A percentile compares a stretch with the other conserved stretches of the same genome.
Conservation (phyloP, 1,139 yeast genomes). For the Candida labiduridarum region DNA sequence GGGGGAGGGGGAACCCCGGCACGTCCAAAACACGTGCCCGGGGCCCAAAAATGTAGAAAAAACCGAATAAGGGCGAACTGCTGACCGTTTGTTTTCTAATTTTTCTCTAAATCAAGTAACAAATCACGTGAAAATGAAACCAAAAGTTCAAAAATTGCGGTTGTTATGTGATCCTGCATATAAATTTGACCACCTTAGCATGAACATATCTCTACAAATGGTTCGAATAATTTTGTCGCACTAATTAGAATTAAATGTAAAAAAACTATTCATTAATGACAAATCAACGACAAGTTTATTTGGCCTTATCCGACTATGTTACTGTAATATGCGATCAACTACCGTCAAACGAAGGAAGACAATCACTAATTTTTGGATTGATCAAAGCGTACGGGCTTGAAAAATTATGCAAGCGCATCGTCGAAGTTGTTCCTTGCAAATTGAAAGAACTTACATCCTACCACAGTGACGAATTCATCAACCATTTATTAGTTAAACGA, state of each 20-base stretch:
- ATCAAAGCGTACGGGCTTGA: constrained; percentile 45
- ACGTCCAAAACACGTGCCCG: too few relatives aligned
- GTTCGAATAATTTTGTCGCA: too few relatives aligned
- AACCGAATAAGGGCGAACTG: too few relatives aligned
- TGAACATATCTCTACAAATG: too few relatives aligned
- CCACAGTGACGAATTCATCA: constrained; percentile 42
- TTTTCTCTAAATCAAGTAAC: too few relatives aligned
- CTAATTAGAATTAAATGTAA: not conserved
- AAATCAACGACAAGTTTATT: constrained; percentile 22
- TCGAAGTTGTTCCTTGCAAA: constrained; percentile 27
- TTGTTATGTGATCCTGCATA: too few relatives aligned
- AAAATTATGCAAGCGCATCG: constrained; percentile 21
- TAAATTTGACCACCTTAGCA: too few relatives aligned
- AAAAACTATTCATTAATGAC: not conserved
- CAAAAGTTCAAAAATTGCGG: too few relatives aligned
- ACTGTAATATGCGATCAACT: constrained; percentile 41
- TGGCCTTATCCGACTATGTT: constrained; percentile 22
- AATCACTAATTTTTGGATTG: constrained; percentile 46
- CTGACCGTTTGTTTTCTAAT: too few relatives aligned
- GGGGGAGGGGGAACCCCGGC: too few relatives aligned
- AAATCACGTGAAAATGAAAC: too few relatives aligned
- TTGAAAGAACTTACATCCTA: constrained; percentile 33
- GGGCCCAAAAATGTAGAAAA: too few relatives aligned
- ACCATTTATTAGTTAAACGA: constrained; percentile 31
- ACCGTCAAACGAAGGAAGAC: constrained; percentile 57